A percentile compares a stretch with the other conserved stretches of the same genome.
These are phyloP conservation scores for Coemansia reversa DNA, from an alignment of 192 early-diverging fungal species.

Conservation along the genomic window DNA sequence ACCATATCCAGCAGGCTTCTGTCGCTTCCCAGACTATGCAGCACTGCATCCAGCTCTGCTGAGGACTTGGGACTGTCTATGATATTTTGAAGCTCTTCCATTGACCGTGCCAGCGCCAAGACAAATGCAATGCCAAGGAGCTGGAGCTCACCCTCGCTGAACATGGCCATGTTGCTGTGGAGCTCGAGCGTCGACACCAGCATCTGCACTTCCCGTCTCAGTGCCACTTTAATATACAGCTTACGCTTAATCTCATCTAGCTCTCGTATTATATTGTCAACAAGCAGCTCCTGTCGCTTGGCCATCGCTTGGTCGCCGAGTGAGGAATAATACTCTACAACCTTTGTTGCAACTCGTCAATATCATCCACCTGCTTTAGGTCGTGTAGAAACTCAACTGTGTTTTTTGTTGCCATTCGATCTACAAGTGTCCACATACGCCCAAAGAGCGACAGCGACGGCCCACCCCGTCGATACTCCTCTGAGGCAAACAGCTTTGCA, in stretches of 20 bases:
- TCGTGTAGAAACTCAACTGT: slow-evolving; percentile 28
- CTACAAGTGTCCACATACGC: slow-evolving; percentile 43
- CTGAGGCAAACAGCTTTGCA: slow-evolving; percentile 18
- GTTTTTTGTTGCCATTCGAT: slow-evolving; percentile 31
- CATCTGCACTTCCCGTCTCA: slow-evolving; percentile 24
- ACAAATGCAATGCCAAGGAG: slow-evolving; percentile 29
- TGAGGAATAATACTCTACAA: slow-evolving; percentile 21
- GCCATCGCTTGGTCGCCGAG: slow-evolving; percentile 43
- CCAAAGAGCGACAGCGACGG: slow-evolving; percentile 45
- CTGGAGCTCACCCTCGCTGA: slow-evolving; percentile 30
- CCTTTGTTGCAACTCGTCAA: background rate
- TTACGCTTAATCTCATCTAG: slow-evolving; percentile 16
- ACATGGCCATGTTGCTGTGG: slow-evolving; percentile 41
- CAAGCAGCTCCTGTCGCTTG: slow-evolving; percentile 31
- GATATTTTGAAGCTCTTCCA: slow-evolving; percentile 5
- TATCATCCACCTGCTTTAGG: background rate
- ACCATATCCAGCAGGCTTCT: slow-evolving; percentile 28
- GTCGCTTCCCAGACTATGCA: slow-evolving; percentile 26
- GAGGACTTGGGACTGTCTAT: slow-evolving; percentile 7
- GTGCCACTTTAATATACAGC: slow-evolving; percentile 10
- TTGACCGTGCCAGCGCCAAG: slow-evolving; percentile 28
- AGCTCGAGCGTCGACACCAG: slow-evolving; percentile 49
- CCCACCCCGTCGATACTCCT: slow-evolving; percentile 5
- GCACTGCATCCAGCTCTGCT: slow-evolving; percentile 14
- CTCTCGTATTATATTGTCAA: slow-evolving; percentile 17